phyloP scores from a whole-genome alignment of 768 basidiomycete genomes.

The Lactarius deliciosus region DNA sequence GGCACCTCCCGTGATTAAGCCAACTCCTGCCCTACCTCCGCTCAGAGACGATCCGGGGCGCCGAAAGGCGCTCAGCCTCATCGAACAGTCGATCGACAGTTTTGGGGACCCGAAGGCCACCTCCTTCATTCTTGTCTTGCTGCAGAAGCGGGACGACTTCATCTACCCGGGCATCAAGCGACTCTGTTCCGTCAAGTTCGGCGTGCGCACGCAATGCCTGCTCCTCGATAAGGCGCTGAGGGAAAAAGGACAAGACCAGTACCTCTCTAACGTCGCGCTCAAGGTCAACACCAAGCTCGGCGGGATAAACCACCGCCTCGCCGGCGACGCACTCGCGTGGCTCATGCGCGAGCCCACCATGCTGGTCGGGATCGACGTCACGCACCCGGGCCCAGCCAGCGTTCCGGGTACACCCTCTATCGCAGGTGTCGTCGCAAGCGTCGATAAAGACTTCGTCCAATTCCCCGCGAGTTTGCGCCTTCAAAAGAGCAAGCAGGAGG shows the following conservation, averaged over 20 bases:
- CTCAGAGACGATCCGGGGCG: conserved; percentile 40
- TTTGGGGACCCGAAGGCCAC: conserved; percentile 42
- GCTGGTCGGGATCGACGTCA: conserved; percentile 85
- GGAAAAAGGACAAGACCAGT: conserved; percentile 67
- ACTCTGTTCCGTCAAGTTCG: conserved; percentile 70
- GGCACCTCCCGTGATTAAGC: conserved; percentile 39
- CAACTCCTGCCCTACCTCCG: conserved; percentile 37
- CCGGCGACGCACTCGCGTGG: conserved; percentile 58
- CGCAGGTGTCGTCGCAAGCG: conserved; percentile 78
- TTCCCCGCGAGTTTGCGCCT: conserved; percentile 74
- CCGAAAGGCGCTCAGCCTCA: conserved; percentile 43
- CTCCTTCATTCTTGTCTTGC: conserved; percentile 66
- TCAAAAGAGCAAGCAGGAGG: conserved; percentile 55
- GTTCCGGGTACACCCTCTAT: conserved; percentile 75
- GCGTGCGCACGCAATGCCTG: conserved; percentile 76
- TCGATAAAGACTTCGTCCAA: conserved; percentile 67
- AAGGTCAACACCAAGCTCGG: conserved; percentile 85
- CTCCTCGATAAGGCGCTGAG: conserved; percentile 58
- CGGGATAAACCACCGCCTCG: conserved; percentile 73
- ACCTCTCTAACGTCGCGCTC: conserved; percentile 77
- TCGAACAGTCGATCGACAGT: conserved; percentile 38
- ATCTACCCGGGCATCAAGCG: conserved; percentile 84
- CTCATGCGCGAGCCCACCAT: conserved; percentile 67
- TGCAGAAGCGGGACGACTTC: conserved; percentile 65
- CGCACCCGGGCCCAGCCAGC: conserved; percentile 71